Evolutionary conservation across 306 rosid genomes (phyloP), one percentile per base, ranked within the genome.

Genomic region (Citrullus amarus): DNA sequence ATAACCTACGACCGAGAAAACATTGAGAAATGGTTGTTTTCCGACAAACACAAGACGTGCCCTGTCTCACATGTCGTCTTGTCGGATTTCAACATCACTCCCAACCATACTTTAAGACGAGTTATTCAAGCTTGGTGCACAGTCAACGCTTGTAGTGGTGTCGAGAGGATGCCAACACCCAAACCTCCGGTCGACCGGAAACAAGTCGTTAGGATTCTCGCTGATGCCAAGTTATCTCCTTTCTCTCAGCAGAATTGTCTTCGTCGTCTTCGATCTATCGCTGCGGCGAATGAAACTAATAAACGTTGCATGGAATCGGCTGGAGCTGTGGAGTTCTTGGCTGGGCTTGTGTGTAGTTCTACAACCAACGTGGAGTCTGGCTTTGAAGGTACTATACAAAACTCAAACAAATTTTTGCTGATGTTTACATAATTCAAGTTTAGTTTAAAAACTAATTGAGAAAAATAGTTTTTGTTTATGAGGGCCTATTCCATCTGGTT

Each of bases 51-150:
- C 83, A 80, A 67, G 4, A 84, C 87, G 18, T 92, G 97, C 58
- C 97, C 97, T 0, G 90, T 90, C 3, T 84, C 93, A 58, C 86
- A 90, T 44, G 88, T 85, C 62, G 86, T 80, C n/a, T 75, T 92
- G 4, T 88, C 88, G 0, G 78, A 82, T 60, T 82, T 90, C 25
- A 88, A 87, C 20, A 66, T 90, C 48, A 92, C 97, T 8, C 97
- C 97, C 0, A 92, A 92, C 65, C 93, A 90, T 77, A 92, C 89
- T 3, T 79, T 92, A 15, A 88, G 90, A n/a, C 90, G 97, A 0
- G 75, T 92, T 39, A 92, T 90, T 83, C 97, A 86, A 83, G 86
- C 95, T 1, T 92, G 97, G 97, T 90, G 94, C 86, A 83, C 85
- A 5, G 84, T 80, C 34, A 88, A 90, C 9, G 77, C 91, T 8